These are phyloP conservation scores for Rosa persica DNA, from an alignment of 306 rosid species.

Conservation along the genomic window DNA sequence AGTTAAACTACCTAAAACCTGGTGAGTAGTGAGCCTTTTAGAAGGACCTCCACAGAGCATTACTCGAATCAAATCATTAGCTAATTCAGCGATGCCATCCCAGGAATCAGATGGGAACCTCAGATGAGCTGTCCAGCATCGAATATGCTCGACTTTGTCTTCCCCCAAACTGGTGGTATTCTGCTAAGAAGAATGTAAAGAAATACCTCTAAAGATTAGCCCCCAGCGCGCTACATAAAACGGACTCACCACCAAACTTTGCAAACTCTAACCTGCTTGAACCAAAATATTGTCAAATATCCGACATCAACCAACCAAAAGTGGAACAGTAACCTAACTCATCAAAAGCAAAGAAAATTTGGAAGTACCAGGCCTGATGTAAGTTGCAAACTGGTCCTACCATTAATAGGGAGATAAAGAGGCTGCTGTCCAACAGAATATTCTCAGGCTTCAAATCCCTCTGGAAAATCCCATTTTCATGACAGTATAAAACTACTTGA, in stretches of 20 bases:
- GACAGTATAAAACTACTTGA: conserved; percentile 82
- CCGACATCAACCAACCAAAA: conserved; percentile 5
- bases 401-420: conserved; percentile 82
- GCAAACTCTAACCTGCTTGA: conserved; percentile 75
- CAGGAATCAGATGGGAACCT: no score
- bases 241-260: conserved; percentile 89
- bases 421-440: conserved; percentile 66
- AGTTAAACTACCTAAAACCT: no score
- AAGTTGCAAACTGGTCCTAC: conserved; percentile 91
- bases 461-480: conserved; percentile 80
- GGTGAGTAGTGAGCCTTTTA: no score
- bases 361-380: conserved; percentile 75
- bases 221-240: no score
- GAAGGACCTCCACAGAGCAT: no score
- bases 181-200: no score
- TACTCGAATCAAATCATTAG: no score
- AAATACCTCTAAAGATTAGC: no score
- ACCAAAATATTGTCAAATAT: conserved; percentile 33
- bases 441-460: conserved; percentile 87
- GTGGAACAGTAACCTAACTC: conserved; percentile 16
- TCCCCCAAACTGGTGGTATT: no score
- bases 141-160: no score
- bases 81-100: no score
- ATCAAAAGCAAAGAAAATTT: conserved; percentile 24
- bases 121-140: no score